Evolutionary conservation across 2,329 filamentous ascomycete genomes (phyloP).

Genomic region (Cytospora piceicola): DNA sequence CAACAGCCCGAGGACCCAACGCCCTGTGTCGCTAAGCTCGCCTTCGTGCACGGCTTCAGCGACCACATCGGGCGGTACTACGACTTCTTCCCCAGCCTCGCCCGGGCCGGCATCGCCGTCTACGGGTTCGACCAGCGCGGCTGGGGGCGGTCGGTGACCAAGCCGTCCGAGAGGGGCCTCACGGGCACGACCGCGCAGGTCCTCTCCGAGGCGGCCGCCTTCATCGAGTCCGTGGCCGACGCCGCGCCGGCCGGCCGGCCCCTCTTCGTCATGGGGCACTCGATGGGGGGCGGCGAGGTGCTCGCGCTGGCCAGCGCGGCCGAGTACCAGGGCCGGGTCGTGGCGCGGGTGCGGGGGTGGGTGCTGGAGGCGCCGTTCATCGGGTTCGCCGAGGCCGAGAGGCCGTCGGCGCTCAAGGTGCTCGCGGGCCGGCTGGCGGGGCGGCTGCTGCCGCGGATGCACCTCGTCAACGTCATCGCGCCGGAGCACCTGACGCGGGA

Average conservation of each 20-base stretch:
- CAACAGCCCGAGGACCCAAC: slow-evolving; percentile 55
- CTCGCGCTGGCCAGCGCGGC: slow-evolving; percentile 62
- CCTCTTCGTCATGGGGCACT: slow-evolving; percentile 86
- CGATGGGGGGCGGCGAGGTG: slow-evolving; percentile 84
- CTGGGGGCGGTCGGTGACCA: slow-evolving; percentile 76
- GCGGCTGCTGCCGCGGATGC: slow-evolving; percentile 67
- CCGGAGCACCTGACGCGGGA: slow-evolving; percentile 69
- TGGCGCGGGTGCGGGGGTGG: slow-evolving; percentile 69
- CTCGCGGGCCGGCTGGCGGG: slow-evolving; percentile 68
- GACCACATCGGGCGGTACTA: slow-evolving; percentile 82
- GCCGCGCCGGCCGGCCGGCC: slow-evolving; percentile 48
- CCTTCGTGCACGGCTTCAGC: slow-evolving; percentile 89
- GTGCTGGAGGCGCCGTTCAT: slow-evolving; percentile 80
- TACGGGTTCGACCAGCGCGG: slow-evolving; percentile 84
- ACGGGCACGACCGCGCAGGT: slow-evolving; percentile 76
- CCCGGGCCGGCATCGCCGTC: slow-evolving; percentile 72
- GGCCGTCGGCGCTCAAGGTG: slow-evolving; percentile 67
- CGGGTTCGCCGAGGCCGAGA: slow-evolving; percentile 66
- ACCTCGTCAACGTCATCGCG: slow-evolving; percentile 69
- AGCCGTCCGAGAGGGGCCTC: slow-evolving; percentile 66
- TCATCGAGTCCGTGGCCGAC: slow-evolving; percentile 64
- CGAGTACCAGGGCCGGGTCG: slow-evolving; percentile 54
- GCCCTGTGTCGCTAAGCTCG: slow-evolving; percentile 66
- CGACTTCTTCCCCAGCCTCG: slow-evolving; percentile 72
- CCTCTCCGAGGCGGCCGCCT: slow-evolving; percentile 76